Percentiles rank a stretch among this genome's conserved stretches.
Evolutionary conservation across 202 grass and related monocot genomes (phyloP).

Genomic region (Dendrocalamus latiflorus): DNA sequence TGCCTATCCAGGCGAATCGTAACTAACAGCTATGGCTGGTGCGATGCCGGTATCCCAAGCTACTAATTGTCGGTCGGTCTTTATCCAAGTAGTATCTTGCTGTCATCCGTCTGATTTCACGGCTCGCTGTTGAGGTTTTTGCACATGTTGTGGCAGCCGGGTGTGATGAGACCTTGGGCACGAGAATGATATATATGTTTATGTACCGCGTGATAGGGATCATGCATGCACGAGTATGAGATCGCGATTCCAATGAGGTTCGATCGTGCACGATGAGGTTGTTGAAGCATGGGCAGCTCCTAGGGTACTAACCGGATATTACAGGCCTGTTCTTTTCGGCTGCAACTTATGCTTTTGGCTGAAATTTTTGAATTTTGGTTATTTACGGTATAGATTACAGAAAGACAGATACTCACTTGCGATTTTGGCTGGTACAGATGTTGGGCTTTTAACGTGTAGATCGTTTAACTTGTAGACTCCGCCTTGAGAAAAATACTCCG

Average conservation of each 20-base stretch:
- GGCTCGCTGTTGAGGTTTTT: neutral
- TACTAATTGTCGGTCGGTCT: conserved; percentile 7
- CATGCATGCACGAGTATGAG: neutral
- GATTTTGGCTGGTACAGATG: no score
- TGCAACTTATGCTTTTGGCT: no score
- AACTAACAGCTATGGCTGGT: neutral
- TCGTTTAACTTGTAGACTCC: no score
- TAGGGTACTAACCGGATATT: no score
- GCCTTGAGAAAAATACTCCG: no score
- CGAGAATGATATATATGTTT: neutral
- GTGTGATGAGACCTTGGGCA: neutral
- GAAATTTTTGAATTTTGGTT: no score
- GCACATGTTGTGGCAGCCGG: neutral
- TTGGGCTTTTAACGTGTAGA: no score
- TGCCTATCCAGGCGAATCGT: neutral
- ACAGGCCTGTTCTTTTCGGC: no score
- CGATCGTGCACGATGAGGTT: neutral
- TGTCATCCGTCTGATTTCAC: no score
- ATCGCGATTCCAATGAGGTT: neutral
- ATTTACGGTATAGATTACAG: no score
- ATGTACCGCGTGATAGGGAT: neutral
- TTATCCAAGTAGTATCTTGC: neutral
- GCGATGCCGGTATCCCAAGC: neutral
- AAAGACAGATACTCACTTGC: no score
- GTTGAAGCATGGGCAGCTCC: neutral